Conservation (phyloP, 108 stramenopile genomes). For the Fragilariopsis cylindrus region DNA sequence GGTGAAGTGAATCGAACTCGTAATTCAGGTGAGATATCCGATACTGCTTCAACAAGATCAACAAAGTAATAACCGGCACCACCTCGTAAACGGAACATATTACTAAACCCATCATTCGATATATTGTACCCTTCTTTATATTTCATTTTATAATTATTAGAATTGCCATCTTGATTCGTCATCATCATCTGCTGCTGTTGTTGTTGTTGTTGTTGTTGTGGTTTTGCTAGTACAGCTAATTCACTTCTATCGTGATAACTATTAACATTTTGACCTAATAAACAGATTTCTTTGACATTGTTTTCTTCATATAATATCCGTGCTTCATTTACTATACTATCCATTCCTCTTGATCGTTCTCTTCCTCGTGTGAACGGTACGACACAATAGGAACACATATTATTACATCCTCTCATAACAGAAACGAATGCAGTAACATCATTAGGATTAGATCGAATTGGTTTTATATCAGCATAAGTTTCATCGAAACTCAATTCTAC, state of each 20-base stretch:
- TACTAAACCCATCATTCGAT: conserved; percentile 87
- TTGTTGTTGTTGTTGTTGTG: conserved; percentile 12
- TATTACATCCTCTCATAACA: conserved; percentile 97
- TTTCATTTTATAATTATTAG: conserved; percentile 3
- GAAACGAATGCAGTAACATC: conserved; percentile 86
- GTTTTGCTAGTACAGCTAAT: conserved; percentile 38
- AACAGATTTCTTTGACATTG: conserved; percentile 89
- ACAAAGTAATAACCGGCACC: conserved; percentile 91
- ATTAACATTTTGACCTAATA: conserved; percentile 99
- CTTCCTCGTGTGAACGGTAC: conserved; percentile 96
- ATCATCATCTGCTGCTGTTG: background rate
- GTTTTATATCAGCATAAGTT: conserved; percentile 96
- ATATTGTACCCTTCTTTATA: conserved; percentile 36
- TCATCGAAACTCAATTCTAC: conserved; percentile 93
- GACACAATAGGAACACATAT: conserved; percentile 89
- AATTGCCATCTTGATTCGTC: background rate
- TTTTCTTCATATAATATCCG: conserved; percentile 64
- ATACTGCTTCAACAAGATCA: conserved; percentile 89
- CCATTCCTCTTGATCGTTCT: conserved; percentile 90
- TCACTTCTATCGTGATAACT: conserved; percentile 90
- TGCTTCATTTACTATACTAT: conserved; percentile 89
- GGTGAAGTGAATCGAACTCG: conserved; percentile 97
- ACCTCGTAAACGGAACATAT: conserved; percentile 65
- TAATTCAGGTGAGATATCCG: conserved; percentile 87
- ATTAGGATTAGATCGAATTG: conserved; percentile 58